These are phyloP conservation scores for Tremellales sp. DNA, from an alignment of 1,284 basidiomycete species.

Conservation along the genomic window DNA sequence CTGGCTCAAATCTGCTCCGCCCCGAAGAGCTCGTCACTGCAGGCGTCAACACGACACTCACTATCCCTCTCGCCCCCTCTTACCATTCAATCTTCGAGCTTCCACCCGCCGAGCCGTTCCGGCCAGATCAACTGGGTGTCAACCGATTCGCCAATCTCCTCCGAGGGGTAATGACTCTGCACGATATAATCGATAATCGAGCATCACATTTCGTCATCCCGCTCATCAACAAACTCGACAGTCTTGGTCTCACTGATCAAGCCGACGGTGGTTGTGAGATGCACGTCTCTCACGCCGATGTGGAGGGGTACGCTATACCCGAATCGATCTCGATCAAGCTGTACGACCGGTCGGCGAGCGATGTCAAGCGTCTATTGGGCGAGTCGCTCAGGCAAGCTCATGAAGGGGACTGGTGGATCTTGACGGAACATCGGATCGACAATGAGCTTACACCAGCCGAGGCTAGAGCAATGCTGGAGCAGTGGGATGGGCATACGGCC, in stretches of 20 bases:
- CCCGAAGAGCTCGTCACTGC: constrained; percentile 36
- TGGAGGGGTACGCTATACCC: no score
- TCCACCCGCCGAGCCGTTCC: neutral
- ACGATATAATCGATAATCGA: constrained; percentile 28
- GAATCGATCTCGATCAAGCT: constrained; percentile 34
- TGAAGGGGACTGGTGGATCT: constrained; percentile 28
- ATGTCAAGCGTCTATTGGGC: constrained; percentile 30
- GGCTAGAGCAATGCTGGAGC: constrained; percentile 17
- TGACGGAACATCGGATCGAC: constrained; percentile 8
- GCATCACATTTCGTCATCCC: constrained; percentile 28
- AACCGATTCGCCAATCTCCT: constrained; percentile 27
- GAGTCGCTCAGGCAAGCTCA: constrained; percentile 18
- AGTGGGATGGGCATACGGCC: constrained; percentile 10
- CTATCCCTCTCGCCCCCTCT: constrained; percentile 33
- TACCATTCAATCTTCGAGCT: constrained; percentile 5
- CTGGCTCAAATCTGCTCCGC: neutral
- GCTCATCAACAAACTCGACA: constrained; percentile 32
- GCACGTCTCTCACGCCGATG: no score
- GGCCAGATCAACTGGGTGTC: constrained; percentile 24
- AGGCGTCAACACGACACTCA: constrained; percentile 28
- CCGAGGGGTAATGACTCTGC: constrained; percentile 26
- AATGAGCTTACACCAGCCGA: constrained; percentile 15
- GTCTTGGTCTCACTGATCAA: constrained; percentile 22
- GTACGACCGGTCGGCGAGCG: constrained; percentile 18
- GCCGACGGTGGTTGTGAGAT: no score